Conservation (phyloP, 768 basidiomycete species). For the Phaeotremella skinneri region DNA sequence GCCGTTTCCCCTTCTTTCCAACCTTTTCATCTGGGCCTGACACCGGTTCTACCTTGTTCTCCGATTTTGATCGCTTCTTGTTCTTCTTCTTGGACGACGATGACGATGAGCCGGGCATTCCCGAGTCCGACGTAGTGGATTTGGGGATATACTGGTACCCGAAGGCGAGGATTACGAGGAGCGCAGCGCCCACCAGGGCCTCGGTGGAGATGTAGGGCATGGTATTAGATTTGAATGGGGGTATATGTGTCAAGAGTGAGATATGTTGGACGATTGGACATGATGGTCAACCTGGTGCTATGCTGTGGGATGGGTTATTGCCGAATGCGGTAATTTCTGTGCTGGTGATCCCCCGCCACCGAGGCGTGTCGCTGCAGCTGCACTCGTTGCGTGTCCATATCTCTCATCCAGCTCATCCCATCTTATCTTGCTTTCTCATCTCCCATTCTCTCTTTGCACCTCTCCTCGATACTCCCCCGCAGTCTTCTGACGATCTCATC, state of each 20-base stretch:
- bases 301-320: background rate
- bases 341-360: constrained; percentile 13
- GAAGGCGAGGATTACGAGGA: constrained; percentile 34
- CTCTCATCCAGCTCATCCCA: background rate
- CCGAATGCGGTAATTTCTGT: background rate
- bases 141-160: constrained; percentile 39
- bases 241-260: background rate
- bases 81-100: constrained; percentile 26
- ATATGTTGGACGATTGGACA: constrained; percentile 9
- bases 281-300: background rate
- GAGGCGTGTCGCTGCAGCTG: constrained; percentile 11
- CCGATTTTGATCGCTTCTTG: constrained; percentile 19
- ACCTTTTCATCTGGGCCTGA: background rate
- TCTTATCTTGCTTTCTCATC: background rate
- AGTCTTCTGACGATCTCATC: too few relatives aligned
- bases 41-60: background rate
- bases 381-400: constrained; percentile 4
- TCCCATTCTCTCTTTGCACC: background rate
- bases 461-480: too few relatives aligned
- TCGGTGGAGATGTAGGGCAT: constrained; percentile 49
- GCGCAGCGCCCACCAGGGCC: constrained; percentile 35
- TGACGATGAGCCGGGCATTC: background rate
- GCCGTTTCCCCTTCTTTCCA: constrained; percentile 14
- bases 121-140: background rate
- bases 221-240: background rate